Evolutionary conservation across 2,329 filamentous ascomycete genomes (phyloP).

Genomic region (Cytospora piceicola): DNA sequence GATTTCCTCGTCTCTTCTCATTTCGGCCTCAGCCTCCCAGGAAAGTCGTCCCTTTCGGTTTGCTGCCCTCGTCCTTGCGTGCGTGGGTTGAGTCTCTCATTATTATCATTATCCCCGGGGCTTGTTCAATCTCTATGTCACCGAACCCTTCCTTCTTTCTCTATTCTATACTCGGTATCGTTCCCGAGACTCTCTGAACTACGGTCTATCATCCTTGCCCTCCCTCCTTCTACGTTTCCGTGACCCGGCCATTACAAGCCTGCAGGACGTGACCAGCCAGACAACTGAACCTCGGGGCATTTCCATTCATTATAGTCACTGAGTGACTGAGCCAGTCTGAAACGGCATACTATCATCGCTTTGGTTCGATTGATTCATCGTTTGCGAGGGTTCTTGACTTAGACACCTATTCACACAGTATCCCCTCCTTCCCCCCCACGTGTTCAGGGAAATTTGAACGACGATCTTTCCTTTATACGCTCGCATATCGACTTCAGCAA

Average conservation of each 20-base stretch:
- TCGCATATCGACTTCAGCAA: neutral
- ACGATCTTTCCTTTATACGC: neutral
- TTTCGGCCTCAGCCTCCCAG: neutral
- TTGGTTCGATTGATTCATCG: constrained; percentile 11
- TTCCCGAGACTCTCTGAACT: neutral
- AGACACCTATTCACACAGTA: neutral
- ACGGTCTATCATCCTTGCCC: neutral
- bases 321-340: constrained; percentile 27
- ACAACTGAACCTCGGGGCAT: neutral
- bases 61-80: neutral
- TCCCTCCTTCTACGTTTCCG: constrained; percentile 2
- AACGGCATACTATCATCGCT: constrained; percentile 14
- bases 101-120: neutral
- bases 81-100: neutral
- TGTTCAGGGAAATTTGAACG: neutral
- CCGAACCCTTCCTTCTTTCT: neutral
- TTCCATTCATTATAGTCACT: constrained; percentile 14
- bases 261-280: constrained; percentile 5
- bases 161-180: neutral
- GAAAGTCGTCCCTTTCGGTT: neutral
- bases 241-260: constrained; percentile 5
- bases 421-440: neutral
- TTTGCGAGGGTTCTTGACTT: neutral
- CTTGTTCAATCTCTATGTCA: neutral
- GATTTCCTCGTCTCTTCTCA: neutral